Base-by-base conservation (phyloP, 768 basidiomycete species). In the Macrolepiota albuminosa region DNA sequence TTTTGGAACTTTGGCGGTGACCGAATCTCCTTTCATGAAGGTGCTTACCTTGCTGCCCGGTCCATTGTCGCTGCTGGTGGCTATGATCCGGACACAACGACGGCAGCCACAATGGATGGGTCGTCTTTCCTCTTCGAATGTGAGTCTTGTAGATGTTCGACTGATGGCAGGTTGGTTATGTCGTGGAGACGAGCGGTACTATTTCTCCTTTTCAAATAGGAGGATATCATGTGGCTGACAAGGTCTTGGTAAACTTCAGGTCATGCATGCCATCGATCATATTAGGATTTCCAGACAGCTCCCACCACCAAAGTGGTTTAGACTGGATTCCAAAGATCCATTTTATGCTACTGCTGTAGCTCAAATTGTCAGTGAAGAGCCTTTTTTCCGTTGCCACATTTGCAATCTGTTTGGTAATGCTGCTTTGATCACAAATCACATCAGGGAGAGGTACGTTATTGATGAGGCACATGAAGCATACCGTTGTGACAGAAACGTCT, bases 121-220 rank as follows among this genome's bases (percentile, higher is more conserved):
- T 42, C 52, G 11, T 63, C 66, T 33, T 64, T 64, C 4, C 68
- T 73, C 33, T 59, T 71, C 36, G 70, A 70, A 47, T 73, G 72
- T 46, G 37, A 59, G 1, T 57, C 65, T 18, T 71, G 70, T 57
- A 57, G 56, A 42, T 55, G 59, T 49, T 42, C 49, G 7, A 51
- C 42, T 18, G 34, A 37, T 10, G 69, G 68, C 6, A 62, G 67
- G 16, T 58, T 65, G 26, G 63, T 64, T 16, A 70, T 71, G 67
- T 58, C 64, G 6, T 72, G 71, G 71, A 46, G 63, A 21, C 51
- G 61, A 53, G 67, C 63, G 54, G 66, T 67, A 58, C 37, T 54
- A 1, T 50, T 50, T 40, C 9, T 57, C n/a, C 77, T 81, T 5
- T 68, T 86, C 49, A 84, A 85, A 69, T 67, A 72, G 7, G 71